Conservation (phyloP, 768 basidiomycete species). For the Leccinum boreale region DNA sequence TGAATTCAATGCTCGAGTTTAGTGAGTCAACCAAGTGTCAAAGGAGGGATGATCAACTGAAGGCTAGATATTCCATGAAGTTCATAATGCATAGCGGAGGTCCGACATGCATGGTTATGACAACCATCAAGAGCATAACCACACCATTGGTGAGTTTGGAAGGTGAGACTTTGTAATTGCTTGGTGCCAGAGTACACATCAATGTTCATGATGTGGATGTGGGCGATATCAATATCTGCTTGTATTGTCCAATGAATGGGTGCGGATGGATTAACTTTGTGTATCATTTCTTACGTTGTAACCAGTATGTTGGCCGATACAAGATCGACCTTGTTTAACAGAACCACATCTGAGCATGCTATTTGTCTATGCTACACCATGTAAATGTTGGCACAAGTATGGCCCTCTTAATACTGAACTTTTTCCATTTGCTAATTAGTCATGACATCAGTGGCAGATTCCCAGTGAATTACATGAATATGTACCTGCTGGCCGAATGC, state of each 20-base stretch:
- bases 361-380: slow-evolving; percentile 65
- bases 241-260: slow-evolving; percentile 70
- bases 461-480: slow-evolving; percentile 33
- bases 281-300: slow-evolving; percentile 58
- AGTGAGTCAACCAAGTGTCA: slow-evolving; percentile 46
- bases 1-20: slow-evolving; percentile 80
- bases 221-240: slow-evolving; percentile 66
- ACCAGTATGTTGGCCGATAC: slow-evolving; percentile 44
- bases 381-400: not conserved
- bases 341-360: slow-evolving; percentile 84
- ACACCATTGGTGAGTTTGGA: slow-evolving; percentile 33
- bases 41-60: slow-evolving; percentile 62
- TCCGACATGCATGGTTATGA: slow-evolving; percentile 31
- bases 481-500: slow-evolving; percentile 66
- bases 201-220: slow-evolving; percentile 64
- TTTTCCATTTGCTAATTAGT: slow-evolving; percentile 77
- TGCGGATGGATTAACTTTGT: slow-evolving; percentile 75
- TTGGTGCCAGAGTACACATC: slow-evolving; percentile 63
- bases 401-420: slow-evolving; percentile 20
- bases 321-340: slow-evolving; percentile 91
- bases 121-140: slow-evolving; percentile 28
- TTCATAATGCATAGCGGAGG: slow-evolving; percentile 55
- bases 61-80: slow-evolving; percentile 78
- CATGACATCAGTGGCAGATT: slow-evolving; percentile 1
- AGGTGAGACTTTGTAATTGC: slow-evolving; percentile 21